Percentiles rank a stretch among this genome's conserved stretches.
These are phyloP conservation scores for Jamesozyma spencerorum DNA, from an alignment of 805 yeast species.

Conservation along the genomic window DNA sequence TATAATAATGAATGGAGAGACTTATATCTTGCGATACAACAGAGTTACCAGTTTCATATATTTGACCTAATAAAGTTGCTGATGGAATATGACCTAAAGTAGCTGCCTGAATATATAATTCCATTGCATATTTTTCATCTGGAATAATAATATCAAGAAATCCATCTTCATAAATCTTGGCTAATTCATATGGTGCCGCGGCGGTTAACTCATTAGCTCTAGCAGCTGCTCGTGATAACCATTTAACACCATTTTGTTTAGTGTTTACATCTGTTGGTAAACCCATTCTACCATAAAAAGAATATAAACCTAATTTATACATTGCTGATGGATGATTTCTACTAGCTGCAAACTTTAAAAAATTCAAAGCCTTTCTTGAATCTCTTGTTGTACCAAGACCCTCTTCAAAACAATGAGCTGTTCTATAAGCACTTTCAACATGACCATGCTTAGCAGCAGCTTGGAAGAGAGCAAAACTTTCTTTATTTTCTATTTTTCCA, in stretches of 20 bases:
- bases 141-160: conserved; percentile 79
- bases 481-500: conserved; percentile 68
- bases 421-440: conserved; percentile 81
- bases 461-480: conserved; percentile 69
- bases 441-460: conserved; percentile 92
- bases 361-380: conserved; percentile 75
- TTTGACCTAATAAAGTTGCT: conserved; percentile 68
- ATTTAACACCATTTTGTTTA: conserved; percentile 80
- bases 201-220: conserved; percentile 75
- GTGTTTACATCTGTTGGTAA: conserved; percentile 55
- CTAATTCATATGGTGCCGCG: conserved; percentile 93
- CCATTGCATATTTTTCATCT: conserved; percentile 76
- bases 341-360: conserved; percentile 75
- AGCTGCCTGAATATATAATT: conserved; percentile 79
- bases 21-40: conserved; percentile 69
- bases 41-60: conserved; percentile 67
- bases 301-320: conserved; percentile 83
- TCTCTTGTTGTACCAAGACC: conserved; percentile 90
- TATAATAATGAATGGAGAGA: conserved; percentile 83
- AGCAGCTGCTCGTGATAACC: conserved; percentile 83
- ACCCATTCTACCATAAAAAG: conserved; percentile 81
- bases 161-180: conserved; percentile 73
- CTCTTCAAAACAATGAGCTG: conserved; percentile 85
- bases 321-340: conserved; percentile 95
- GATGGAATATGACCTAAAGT: conserved; percentile 78